phyloP scores from a whole-genome alignment of 2,329 filamentous ascomycete genomes.

The Penicillium sclerotiorum region DNA sequence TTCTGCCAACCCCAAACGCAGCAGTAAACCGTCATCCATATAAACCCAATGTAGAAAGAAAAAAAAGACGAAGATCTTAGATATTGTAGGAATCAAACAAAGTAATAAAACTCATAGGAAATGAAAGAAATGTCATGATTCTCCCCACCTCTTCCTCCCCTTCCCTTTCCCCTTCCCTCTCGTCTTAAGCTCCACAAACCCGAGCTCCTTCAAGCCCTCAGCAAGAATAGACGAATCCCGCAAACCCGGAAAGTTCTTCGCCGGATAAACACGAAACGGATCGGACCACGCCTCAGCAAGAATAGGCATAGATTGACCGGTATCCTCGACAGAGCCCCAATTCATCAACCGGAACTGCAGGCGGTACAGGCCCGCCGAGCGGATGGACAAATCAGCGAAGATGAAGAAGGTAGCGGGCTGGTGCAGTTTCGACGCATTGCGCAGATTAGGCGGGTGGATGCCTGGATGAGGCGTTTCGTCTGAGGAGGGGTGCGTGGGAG shows the following conservation, averaged over 20 bases:
- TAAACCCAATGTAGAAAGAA: too few species aligned
- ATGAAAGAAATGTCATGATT: background rate
- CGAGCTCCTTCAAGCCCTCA: slow-evolving; percentile 43
- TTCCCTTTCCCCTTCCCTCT: slow-evolving; percentile 40
- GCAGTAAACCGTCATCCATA: too few species aligned
- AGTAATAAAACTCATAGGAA: background rate
- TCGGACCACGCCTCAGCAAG: slow-evolving; percentile 45
- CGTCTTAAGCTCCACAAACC: slow-evolving; percentile 46
- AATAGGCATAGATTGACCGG: slow-evolving; percentile 40
- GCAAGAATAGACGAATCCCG: slow-evolving; percentile 42
- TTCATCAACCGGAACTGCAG: slow-evolving; percentile 52
- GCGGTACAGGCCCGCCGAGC: slow-evolving; percentile 48
- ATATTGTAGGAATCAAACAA: background rate
- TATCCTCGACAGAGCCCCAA: slow-evolving; percentile 38
- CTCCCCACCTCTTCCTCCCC: slow-evolving; percentile 30
- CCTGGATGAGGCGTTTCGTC: slow-evolving; percentile 14
- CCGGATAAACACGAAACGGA: slow-evolving; percentile 45
- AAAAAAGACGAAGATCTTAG: background rate
- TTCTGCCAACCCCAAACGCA: too few species aligned
- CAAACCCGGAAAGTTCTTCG: slow-evolving; percentile 51
- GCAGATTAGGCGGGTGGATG: slow-evolving; percentile 9
- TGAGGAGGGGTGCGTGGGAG: slow-evolving; percentile 40
- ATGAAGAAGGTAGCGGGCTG: slow-evolving; percentile 50
- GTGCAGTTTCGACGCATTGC: slow-evolving; percentile 17
- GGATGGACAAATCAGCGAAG: slow-evolving; percentile 51